Base-by-base conservation (phyloP, 1,284 basidiomycete genomes). In the Fomitopsis pinicola region DNA sequence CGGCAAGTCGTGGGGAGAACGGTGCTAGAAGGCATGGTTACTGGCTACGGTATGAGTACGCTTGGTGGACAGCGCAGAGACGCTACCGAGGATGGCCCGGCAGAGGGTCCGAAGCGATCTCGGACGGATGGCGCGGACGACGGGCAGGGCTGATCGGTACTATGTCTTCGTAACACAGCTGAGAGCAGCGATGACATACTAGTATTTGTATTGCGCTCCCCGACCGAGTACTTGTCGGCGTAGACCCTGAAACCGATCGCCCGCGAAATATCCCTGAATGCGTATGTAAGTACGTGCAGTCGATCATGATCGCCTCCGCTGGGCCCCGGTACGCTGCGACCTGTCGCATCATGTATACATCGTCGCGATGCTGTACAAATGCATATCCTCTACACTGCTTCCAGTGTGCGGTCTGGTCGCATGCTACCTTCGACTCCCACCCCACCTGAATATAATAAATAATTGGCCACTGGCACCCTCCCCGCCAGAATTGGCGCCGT, bases 1-100 rank as follows among this genome's bases (percentile, higher is more conserved):
- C 76, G 82, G 53, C 76, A 77, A 59, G 79, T 79, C 15, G 89
- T 92, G 33, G 76, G 82, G 38, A 72, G 77, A 66, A 81, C 83
- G 17, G 88, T 92, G 58, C 69, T 91, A 26, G 78, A 85, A 65
- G 84, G 88, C 40, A 75, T 91, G 58, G 69, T 79, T 17, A 77
- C 82, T 22, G 89, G 89, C 1, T 87, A 81, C 68, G 77, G 79
- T 10, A 78, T 88, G 77, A 70, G 76, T 7, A 59, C 65, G 10
- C 67, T 65, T 22, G 64, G 64, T 5, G 66, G 68, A 65, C 59
- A 60, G 35, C 70, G 68, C 28, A 62, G 59, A 22, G 65, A 64
- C 55, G 62, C 44, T 26, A 61, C 58, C 33, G 44, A 58, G 8
- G 66, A 68, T 46, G 63, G 48, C 12, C 48, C 48, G 48, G 30